Evolutionary conservation across 495 filamentous ascomycete species (phyloP), one percentile per base, ranked within the genome.

Genomic region (Jackrogersella multiformis): DNA sequence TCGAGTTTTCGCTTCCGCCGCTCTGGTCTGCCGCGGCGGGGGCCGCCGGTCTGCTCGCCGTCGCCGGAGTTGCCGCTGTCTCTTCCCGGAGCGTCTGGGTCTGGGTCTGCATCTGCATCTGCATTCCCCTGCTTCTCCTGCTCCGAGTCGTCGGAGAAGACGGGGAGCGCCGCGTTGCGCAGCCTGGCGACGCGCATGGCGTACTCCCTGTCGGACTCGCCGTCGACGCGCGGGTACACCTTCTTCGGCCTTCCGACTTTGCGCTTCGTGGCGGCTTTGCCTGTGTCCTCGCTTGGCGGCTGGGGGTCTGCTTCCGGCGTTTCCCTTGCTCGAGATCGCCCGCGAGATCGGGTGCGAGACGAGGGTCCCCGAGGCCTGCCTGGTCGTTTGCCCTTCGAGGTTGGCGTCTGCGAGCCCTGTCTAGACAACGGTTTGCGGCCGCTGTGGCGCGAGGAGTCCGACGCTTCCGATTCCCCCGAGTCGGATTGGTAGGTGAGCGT

Each of bases 201-300:
- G 68, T 78, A 79, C 4, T 81, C 79, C 24, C 72, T 44, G 32
- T 82, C 79, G 0, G 76, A 77, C 56, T 84, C 83, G 5, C 80
- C 81, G 5, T 79, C 77, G 8, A 76, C 60, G 0, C 74, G 79
- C 1, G 75, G 49, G 8, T 77, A 78, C 13, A 56, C 18, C 48
- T 80, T 83, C 58, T 45, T 73, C 6, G 79, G 76, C 18, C 83
- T 56, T 1, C 80, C 79, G 3, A 24, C 20, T 16, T 30, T 28
- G 12, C 71, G 66, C 26, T 73, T 75, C 4, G 1, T 28, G 2
- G 30, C 10, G 0, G 32, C 5, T 1, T 56, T 56, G 38, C 23
- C 49, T 13, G 35, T 30, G n/a, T 15, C 34, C 5, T 64, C 23
- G 0, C 13, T 30, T 24, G 53, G 5, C 12, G 16, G 20, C 16